These are phyloP conservation scores for Rhododendron ovatum DNA, from an alignment of 148 eudicot species.

Conservation along the genomic window DNA sequence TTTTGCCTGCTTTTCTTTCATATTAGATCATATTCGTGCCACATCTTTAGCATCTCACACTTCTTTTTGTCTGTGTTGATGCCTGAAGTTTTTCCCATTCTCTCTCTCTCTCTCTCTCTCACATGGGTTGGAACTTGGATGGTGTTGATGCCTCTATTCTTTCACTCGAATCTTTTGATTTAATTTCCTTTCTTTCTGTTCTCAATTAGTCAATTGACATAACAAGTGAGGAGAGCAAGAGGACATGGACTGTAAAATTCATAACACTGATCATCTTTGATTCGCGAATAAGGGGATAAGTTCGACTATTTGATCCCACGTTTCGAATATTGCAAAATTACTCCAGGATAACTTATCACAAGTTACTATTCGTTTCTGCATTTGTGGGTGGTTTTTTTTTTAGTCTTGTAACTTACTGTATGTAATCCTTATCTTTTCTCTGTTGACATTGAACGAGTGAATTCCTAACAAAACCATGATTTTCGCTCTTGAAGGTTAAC, in stretches of 20 bases:
- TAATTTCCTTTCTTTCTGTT: too few relatives aligned
- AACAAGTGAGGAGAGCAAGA: too few relatives aligned
- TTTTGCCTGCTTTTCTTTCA: not conserved
- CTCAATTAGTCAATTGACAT: too few relatives aligned
- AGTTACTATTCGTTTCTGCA: not conserved
- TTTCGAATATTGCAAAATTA: not conserved
- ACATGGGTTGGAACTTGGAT: not conserved
- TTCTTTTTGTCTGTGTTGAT: not conserved
- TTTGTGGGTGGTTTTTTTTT: not conserved
- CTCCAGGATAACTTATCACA: not conserved
- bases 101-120: not conserved
- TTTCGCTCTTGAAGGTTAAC: slow-evolving; percentile 54
- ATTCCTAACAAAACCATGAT: not conserved
- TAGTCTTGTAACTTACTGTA: not conserved
- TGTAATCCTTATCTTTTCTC: not conserved
- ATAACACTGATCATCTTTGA: too few relatives aligned
- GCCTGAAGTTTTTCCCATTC: not conserved
- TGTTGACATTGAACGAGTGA: not conserved
- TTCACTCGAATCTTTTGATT: too few relatives aligned
- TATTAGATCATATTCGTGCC: not conserved
- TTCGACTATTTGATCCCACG: not conserved
- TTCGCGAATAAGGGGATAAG: not conserved
- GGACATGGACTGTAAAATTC: too few relatives aligned
- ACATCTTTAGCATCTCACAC: not conserved
- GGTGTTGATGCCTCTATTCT: not conserved